phyloP scores from a whole-genome alignment of 495 filamentous ascomycete species.

The Tuber brumale region DNA sequence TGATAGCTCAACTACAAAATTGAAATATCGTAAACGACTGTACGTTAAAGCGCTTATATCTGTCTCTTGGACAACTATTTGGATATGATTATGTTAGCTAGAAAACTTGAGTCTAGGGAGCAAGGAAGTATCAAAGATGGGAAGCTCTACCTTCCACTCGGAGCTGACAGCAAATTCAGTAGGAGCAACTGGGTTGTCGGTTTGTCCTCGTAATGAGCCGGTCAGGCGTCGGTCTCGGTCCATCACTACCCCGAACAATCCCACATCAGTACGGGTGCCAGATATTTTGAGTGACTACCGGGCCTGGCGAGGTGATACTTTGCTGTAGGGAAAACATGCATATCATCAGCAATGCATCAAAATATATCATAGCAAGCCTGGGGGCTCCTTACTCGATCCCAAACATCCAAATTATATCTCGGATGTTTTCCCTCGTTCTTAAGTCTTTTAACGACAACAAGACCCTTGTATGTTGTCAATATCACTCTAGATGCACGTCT shows the following conservation, averaged over 20 bases:
- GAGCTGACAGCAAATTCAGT: constrained; percentile 89
- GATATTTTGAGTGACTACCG: neutral
- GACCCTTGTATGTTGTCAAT: constrained; percentile 8
- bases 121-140: neutral
- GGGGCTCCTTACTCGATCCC: constrained; percentile 73
- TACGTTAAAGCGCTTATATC: neutral
- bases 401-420: constrained; percentile 77
- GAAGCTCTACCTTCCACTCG: constrained; percentile 70
- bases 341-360: constrained; percentile 42
- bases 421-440: constrained; percentile 82
- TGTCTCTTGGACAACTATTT: constrained; percentile 4
- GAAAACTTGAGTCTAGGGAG: neutral
- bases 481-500: neutral
- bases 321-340: constrained; percentile 51
- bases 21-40: neutral
- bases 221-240: constrained; percentile 87
- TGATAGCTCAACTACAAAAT: constrained; percentile 1
- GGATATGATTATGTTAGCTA: neutral
- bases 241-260: constrained; percentile 65
- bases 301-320: constrained; percentile 50
- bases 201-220: constrained; percentile 76
- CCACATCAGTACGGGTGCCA: constrained; percentile 42
- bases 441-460: constrained; percentile 51
- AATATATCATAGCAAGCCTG: constrained; percentile 1
- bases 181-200: constrained; percentile 69